Base-by-base conservation (phyloP, 257 asterid genomes). In the Nicotiana obtusifolia region DNA sequence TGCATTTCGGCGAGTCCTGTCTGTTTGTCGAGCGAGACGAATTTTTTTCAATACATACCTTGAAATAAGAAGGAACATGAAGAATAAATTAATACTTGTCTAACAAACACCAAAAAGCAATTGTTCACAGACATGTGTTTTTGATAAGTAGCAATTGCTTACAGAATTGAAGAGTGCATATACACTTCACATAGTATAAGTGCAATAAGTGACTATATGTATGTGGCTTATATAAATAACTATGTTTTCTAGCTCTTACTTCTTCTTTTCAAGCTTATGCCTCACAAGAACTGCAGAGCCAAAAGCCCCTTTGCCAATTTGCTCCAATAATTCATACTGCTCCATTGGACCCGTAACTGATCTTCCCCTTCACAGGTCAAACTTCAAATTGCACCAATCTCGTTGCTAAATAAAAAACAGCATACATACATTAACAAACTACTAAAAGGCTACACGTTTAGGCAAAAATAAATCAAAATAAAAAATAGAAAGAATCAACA, bases 21-120 rank as follows among this genome's bases (percentile, higher is more conserved):
- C 93, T 62, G 98, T 93, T 87, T 94, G 97, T 82, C 98, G 97
- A 33, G 98, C 98, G 31, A 94, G 97, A 20, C 98, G 97, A 68
- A 94, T 94, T 92, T 94, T 94, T 79, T 94, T 94, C 80, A 94
- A 78, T 81, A 94, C 98, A 84, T 94, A 94, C 91, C 98, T 94
- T 85, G 65, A 77, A 8, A 37, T 76, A 60, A 77, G 83, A 64
- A 44, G 24, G 76, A 88, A 31, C 5, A 68, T 7, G 37, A n/a
- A 81, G 69, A 85, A 80, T 30, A 68, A 30, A 66, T 82, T 33
- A 88, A 67, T 24, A 37, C 81, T 62, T 26, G 37, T 41, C 19
- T 81, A 81, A 71, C 24, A 52, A 52, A 52, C 37, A 57, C 61
- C 64, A 52, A 35, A 68, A 76, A 80, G 57, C 75, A 67, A 31